phyloP scores from a whole-genome alignment of 805 yeast genomes.

The Danielozyma ontarioensis region DNA sequence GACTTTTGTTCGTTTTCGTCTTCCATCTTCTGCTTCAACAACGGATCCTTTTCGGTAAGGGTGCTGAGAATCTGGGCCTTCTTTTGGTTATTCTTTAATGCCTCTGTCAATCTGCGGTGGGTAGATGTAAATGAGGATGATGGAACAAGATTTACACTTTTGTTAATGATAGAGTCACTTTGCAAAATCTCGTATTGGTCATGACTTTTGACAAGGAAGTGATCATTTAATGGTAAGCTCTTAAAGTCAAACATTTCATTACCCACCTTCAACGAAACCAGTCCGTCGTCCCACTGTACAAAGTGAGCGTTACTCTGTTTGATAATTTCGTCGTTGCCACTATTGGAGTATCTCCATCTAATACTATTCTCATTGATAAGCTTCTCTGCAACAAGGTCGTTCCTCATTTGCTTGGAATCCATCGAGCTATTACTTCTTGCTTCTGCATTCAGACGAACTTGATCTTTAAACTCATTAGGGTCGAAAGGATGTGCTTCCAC shows the following conservation, averaged over 20 bases:
- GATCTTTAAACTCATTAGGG: conserved; percentile 56
- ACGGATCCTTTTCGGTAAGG: conserved; percentile 61
- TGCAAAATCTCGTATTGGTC: conserved; percentile 68
- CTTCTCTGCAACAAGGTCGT: conserved; percentile 50
- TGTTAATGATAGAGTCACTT: conserved; percentile 58
- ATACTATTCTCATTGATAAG: conserved; percentile 77
- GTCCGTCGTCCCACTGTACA: conserved; percentile 93
- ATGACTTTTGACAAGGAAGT: conserved; percentile 66
- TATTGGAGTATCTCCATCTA: conserved; percentile 89
- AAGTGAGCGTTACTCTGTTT: conserved; percentile 88
- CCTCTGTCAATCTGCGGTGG: conserved; percentile 73
- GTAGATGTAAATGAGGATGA: conserved; percentile 84
- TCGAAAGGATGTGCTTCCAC: conserved; percentile 88
- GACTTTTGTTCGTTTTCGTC: conserved; percentile 58
- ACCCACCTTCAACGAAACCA: conserved; percentile 80
- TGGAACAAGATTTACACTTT: conserved; percentile 74
- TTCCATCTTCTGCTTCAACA: conserved; percentile 57
- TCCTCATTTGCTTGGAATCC: conserved; percentile 42
- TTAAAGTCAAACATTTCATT: conserved; percentile 79
- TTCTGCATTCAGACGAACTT: conserved; percentile 34
- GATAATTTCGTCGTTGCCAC: conserved; percentile 62
- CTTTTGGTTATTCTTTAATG: conserved; percentile 48
- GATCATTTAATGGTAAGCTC: conserved; percentile 59
- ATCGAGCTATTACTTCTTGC: conserved; percentile 23
- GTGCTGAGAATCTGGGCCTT: conserved; percentile 48